A percentile compares a stretch with the other conserved stretches of the same genome.
Conservation (phyloP, 805 yeast genomes). For the Starmerella davenportii region DNA sequence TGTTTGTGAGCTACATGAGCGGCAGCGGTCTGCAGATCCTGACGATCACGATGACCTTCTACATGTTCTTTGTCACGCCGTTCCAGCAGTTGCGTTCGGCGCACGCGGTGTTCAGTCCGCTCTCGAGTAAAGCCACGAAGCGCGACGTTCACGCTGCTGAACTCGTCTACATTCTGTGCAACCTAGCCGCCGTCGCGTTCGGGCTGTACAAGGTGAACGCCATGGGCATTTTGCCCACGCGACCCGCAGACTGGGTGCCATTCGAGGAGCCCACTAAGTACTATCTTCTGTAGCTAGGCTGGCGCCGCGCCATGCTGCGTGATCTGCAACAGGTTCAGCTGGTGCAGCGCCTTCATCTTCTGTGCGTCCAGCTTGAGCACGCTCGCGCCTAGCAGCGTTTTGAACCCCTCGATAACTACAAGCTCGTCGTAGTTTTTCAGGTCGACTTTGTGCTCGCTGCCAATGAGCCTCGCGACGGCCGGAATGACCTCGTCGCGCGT, state of each 20-base stretch:
- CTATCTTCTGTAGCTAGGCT: background rate
- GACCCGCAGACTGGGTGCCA: slow-evolving; percentile 76
- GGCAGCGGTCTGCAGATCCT: slow-evolving; percentile 80
- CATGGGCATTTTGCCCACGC: slow-evolving; percentile 85
- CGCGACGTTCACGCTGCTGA: slow-evolving; percentile 26
- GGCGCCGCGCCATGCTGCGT: background rate
- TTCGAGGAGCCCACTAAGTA: slow-evolving; percentile 42
- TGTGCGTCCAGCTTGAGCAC: slow-evolving; percentile 34
- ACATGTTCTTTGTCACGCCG: slow-evolving; percentile 57
- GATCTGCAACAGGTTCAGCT: slow-evolving; percentile 69
- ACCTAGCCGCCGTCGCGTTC: slow-evolving; percentile 40
- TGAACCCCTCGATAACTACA: slow-evolving; percentile 73
- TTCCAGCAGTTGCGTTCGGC: slow-evolving; percentile 49
- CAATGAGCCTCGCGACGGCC: slow-evolving; percentile 53
- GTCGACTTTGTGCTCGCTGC: slow-evolving; percentile 60
- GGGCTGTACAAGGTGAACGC: slow-evolving; percentile 71
- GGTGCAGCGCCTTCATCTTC: slow-evolving; percentile 42
- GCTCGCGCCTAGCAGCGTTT: slow-evolving; percentile 72
- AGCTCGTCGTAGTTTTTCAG: slow-evolving; percentile 62
- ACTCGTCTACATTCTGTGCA: slow-evolving; percentile 31
- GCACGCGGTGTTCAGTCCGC: slow-evolving; percentile 33
- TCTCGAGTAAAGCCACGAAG: slow-evolving; percentile 17
- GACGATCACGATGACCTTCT: slow-evolving; percentile 75
- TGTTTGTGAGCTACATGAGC: slow-evolving; percentile 80
- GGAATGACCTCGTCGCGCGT: slow-evolving; percentile 57